A percentile compares a stretch with the other conserved stretches of the same genome.
Evolutionary conservation across 306 rosid genomes (phyloP).

Genomic region (Mucuna pruriens): DNA sequence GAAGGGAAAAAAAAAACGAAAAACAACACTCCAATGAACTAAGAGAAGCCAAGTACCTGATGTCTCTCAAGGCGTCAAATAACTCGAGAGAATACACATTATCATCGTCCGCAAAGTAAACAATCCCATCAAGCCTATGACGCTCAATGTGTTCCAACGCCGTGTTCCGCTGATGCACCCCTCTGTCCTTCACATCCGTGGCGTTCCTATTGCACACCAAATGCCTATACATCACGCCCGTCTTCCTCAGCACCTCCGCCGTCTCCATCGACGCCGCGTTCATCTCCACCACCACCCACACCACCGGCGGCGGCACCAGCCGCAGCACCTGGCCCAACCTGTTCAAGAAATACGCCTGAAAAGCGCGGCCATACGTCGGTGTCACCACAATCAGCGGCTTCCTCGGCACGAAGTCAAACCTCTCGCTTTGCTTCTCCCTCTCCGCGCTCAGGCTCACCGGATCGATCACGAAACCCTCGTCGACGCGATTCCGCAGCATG

Average conservation of each 20-base stretch:
- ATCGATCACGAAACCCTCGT: slow-evolving; percentile 36
- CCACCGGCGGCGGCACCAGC: slow-evolving; percentile 78
- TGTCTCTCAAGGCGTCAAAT: slow-evolving; percentile 77
- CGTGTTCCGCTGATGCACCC: slow-evolving; percentile 89
- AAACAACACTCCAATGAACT: not conserved
- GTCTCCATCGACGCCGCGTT: slow-evolving; percentile 86
- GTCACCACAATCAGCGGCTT: slow-evolving; percentile 89
- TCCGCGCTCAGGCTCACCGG: slow-evolving; percentile 43
- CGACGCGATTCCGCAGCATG: slow-evolving; percentile 12
- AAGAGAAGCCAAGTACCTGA: slow-evolving; percentile 54
- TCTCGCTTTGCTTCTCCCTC: slow-evolving; percentile 20
- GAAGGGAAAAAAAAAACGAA: not conserved
- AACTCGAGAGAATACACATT: slow-evolving; percentile 81
- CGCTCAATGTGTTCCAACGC: slow-evolving; percentile 95
- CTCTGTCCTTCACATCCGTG: slow-evolving; percentile 80
- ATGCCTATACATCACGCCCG: slow-evolving; percentile 92
- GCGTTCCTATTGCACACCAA: slow-evolving; percentile 72
- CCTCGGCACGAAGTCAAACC: slow-evolving; percentile 57
- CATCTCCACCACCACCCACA: slow-evolving; percentile 95
- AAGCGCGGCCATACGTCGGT: slow-evolving; percentile 74
- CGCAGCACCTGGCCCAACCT: slow-evolving; percentile 79
- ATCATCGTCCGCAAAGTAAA: slow-evolving; percentile 94
- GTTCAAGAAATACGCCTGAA: slow-evolving; percentile 80
- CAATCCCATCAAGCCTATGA: slow-evolving; percentile 87
- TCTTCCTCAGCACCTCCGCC: slow-evolving; percentile 88